phyloP scores from a whole-genome alignment of 495 filamentous ascomycete genomes.

The Tuber magnatum region DNA sequence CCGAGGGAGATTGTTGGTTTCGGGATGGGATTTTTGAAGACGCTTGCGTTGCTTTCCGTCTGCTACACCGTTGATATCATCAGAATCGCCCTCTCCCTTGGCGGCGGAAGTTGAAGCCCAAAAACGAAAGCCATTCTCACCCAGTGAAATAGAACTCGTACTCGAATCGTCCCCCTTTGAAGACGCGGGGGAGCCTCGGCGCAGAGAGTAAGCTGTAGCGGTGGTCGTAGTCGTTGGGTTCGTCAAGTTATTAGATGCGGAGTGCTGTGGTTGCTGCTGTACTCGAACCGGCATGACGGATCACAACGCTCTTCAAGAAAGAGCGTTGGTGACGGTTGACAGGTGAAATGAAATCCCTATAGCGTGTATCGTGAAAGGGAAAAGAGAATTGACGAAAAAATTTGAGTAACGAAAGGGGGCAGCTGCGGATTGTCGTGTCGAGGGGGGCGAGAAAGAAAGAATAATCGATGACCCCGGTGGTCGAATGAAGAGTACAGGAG shows the following conservation, averaged over 20 bases:
- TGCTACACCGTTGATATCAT: conserved; percentile 27
- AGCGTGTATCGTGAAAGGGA: neutral
- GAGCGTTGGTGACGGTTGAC: conserved; percentile 19
- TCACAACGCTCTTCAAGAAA: conserved; percentile 25
- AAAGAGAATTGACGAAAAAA: conserved; percentile 1
- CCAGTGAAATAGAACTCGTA: conserved; percentile 38
- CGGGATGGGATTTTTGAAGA: conserved; percentile 33
- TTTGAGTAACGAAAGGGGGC: conserved; percentile 24
- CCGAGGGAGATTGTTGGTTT: conserved; percentile 37
- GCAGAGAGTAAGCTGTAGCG: conserved; percentile 36
- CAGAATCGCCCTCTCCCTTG: conserved; percentile 28
- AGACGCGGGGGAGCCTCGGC: conserved; percentile 36
- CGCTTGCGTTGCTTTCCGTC: conserved; percentile 40
- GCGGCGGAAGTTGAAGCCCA: neutral
- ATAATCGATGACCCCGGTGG: neutral
- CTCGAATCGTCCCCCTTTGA: conserved; percentile 40
- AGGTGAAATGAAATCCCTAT: conserved; percentile 6
- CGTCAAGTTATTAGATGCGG: conserved; percentile 35
- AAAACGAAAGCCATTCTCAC: conserved; percentile 34
- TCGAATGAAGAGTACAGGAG: conserved; percentile 8
- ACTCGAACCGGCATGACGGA: conserved; percentile 41
- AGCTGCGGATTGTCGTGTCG: conserved; percentile 11
- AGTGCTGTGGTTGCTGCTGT: conserved; percentile 38
- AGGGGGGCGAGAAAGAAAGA: conserved; percentile 6
- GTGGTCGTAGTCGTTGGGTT: conserved; percentile 34